These are phyloP conservation scores for Solanum raphanifolium DNA, from an alignment of 257 asterid genomes.

Conservation along the genomic window DNA sequence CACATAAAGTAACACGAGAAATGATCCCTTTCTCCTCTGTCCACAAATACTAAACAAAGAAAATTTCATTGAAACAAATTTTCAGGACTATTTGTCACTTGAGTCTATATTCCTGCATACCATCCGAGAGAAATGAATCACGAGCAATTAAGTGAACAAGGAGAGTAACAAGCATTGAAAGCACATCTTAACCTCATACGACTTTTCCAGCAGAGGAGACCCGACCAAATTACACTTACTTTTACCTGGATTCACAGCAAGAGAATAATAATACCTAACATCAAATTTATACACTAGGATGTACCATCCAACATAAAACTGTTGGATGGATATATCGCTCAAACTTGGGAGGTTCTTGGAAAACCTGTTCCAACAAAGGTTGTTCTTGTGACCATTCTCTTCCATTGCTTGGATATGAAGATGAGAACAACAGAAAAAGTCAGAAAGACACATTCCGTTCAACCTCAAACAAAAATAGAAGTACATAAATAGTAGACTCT, in stretches of 20 bases:
- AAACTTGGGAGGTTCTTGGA: conserved; percentile 76
- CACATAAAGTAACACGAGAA: neutral
- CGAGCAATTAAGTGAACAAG: neutral
- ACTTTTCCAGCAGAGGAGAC: conserved; percentile 94
- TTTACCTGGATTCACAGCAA: conserved; percentile 44
- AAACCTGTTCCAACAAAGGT: conserved; percentile 61
- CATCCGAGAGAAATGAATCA: neutral
- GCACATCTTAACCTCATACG: conserved; percentile 59
- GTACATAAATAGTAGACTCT: neutral
- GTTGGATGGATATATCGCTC: conserved; percentile 74
- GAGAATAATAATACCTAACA: neutral
- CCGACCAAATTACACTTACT: conserved; percentile 68
- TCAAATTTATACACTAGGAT: neutral
- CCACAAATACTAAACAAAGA: neutral
- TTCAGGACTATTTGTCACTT: conserved; percentile 76
- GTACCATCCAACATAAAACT: conserved; percentile 42
- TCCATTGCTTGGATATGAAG: conserved; percentile 85
- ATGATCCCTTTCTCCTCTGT: neutral
- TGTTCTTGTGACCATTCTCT: conserved; percentile 83
- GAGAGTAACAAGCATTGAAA: neutral
- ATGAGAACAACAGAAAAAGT: neutral
- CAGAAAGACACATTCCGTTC: neutral
- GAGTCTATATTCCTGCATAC: conserved; percentile 70
- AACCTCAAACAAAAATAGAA: neutral
- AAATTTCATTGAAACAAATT: conserved; percentile 1